phyloP scores from a whole-genome alignment of 179 eudicot species.

The Heliamphora pulchella region DNA sequence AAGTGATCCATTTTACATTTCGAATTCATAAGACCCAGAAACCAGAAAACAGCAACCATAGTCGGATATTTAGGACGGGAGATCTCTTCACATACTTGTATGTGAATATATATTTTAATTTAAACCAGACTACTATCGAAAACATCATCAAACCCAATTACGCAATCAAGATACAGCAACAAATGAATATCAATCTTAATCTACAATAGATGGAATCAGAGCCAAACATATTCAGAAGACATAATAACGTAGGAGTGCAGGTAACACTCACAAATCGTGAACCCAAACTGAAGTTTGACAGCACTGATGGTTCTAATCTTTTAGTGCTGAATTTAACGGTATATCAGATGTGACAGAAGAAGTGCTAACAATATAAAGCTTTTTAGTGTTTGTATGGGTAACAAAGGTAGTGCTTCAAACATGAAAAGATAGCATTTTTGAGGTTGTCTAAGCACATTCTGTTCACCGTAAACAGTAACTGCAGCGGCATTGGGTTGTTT shows the following conservation, averaged over 20 bases:
- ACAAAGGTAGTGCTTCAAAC: too few species aligned
- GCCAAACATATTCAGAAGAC: neutral
- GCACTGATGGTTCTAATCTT: too few species aligned
- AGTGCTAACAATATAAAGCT: neutral
- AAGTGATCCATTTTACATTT: neutral
- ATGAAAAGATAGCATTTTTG: too few species aligned
- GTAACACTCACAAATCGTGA: neutral
- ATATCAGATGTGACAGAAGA: neutral
- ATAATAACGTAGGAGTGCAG: neutral
- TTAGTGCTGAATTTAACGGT: neutral
- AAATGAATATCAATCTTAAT: neutral
- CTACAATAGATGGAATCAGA: neutral
- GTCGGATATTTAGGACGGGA: neutral
- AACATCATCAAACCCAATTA: constrained; percentile 4
- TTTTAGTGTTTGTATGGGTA: too few species aligned
- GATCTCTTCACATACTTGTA: too few species aligned
- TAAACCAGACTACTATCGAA: neutral
- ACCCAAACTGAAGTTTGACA: neutral
- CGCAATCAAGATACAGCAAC: neutral
- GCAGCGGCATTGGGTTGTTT: too few species aligned
- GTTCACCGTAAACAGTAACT: too few species aligned
- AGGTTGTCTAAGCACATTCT: too few species aligned
- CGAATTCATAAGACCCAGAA: neutral
- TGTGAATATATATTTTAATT: too few species aligned
- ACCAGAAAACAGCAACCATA: neutral